Evolutionary conservation across 176 grass and related monocot species (phyloP), one percentile per base, ranked within the genome.

Genomic region (bread wheat (Triticum aestivum)): DNA sequence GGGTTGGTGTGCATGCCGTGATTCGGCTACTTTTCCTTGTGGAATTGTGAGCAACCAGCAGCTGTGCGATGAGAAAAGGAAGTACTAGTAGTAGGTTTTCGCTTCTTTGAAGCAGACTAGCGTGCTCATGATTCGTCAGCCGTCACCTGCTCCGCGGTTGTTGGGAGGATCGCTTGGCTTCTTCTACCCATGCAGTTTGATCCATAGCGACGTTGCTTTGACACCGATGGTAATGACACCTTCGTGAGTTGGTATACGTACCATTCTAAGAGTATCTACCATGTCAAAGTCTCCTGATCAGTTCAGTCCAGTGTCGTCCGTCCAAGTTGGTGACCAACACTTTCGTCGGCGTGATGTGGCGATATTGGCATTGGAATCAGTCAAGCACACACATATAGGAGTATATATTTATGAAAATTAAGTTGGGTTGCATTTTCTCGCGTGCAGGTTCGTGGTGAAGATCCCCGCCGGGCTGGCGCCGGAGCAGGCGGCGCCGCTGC

Each of bases 401-500:
- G 5, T 37, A 37, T 37, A 13, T 8, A 49, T 14, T 27, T 29
- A 14, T 59, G 29, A 59, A 9, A 41, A 26, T 9, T 26, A 39
- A 63, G 32, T 7, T 47, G 79, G 2, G 24, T 6, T 49, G 41
- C 58, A 11, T 86, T 15, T 61, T 17, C 1, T 15, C 51, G 51
- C 2, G 9, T 44, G 1, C 75, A 98, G 97, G 83, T 99, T 99
- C 44, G 87, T 91, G n/a, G 85, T 96, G 85, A 96, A 90, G 92
- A 89, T 99, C 30, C 97, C 97, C 0, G 76, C 77, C 0, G 92
- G 92, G 9, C 88, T 99, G 3, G 90, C 97, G 0, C 90, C 85
- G 24, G 97, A 99, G 72, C 97, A 99, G 66, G 94, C 97, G 56
- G 97, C 91, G 23, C 97, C 97, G 8, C 86, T 99, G 45, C 90